Percentiles rank a stretch among this genome's conserved stretches.
phyloP scores from a whole-genome alignment of 1,139 yeast species.

The Magnusiomyces ingens region DNA sequence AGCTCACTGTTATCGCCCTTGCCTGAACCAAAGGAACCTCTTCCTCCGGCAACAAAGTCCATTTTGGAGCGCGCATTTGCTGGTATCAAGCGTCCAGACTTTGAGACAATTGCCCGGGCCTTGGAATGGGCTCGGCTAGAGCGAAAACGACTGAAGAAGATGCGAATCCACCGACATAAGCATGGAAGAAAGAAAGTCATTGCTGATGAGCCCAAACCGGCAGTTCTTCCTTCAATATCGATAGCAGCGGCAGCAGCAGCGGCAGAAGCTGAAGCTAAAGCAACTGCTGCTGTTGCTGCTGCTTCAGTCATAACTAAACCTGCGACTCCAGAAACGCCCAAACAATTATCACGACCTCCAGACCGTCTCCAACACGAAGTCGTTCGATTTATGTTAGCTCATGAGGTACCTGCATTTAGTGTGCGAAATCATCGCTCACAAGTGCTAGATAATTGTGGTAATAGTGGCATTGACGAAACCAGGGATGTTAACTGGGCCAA shows the following conservation, averaged over 20 bases:
- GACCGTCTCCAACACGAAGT: too few species aligned
- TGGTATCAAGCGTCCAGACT: constrained; percentile 1
- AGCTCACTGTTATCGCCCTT: too few species aligned
- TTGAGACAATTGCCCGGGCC: constrained; percentile 1
- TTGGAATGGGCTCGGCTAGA: background rate
- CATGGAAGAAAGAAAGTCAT: background rate
- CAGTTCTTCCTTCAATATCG: background rate
- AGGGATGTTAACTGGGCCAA: too few species aligned
- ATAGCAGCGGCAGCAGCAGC: background rate
- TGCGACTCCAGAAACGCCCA: background rate
- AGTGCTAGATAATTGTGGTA: too few species aligned
- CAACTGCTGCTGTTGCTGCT: constrained; percentile 1
- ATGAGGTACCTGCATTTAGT: too few species aligned
- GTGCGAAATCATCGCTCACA: too few species aligned
- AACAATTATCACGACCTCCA: background rate
- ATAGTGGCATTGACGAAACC: too few species aligned
- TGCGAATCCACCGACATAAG: background rate
- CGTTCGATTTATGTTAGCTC: too few species aligned
- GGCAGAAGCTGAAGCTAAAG: background rate
- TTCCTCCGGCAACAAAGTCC: constrained; percentile 1
- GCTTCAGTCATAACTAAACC: background rate
- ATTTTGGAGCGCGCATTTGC: background rate
- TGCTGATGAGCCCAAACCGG: background rate
- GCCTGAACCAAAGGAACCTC: background rate
- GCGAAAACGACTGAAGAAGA: background rate